Conservation (phyloP, 2,329 filamentous ascomycete species). For the Ramularia collo-cygni region DNA sequence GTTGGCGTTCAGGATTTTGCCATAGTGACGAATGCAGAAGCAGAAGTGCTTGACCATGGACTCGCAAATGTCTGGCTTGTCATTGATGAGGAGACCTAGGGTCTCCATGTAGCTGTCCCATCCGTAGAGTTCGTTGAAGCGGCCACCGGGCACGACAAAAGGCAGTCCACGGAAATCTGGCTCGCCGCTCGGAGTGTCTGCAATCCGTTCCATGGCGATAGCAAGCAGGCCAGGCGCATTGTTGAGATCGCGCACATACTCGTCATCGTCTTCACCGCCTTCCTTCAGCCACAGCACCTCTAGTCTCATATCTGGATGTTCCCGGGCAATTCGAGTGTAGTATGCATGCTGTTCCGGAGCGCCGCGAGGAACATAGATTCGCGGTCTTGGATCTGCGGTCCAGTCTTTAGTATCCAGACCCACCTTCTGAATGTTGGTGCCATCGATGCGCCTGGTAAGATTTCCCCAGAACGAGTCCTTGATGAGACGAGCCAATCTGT, state of each 20-base stretch:
- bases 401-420: slow-evolving; percentile 91
- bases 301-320: slow-evolving; percentile 74
- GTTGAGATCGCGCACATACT: slow-evolving; percentile 77
- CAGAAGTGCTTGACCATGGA: slow-evolving; percentile 94
- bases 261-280: slow-evolving; percentile 56
- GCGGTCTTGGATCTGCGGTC: slow-evolving; percentile 79
- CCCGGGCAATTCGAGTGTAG: slow-evolving; percentile 71
- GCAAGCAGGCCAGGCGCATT: slow-evolving; percentile 82
- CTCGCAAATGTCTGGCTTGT: slow-evolving; percentile 80
- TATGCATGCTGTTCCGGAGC: slow-evolving; percentile 85
- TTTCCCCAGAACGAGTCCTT: slow-evolving; percentile 88
- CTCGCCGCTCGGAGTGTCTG: slow-evolving; percentile 60
- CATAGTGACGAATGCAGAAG: slow-evolving; percentile 97
- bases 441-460: slow-evolving; percentile 83
- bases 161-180: slow-evolving; percentile 71
- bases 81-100: slow-evolving; percentile 77
- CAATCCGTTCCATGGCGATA: slow-evolving; percentile 68
- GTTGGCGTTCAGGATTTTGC: slow-evolving; percentile 96
- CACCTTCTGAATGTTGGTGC: slow-evolving; percentile 75
- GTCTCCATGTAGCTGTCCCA: slow-evolving; percentile 99
- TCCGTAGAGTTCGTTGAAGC: slow-evolving; percentile 97
- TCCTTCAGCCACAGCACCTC: slow-evolving; percentile 77
- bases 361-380: slow-evolving; percentile 82
- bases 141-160: slow-evolving; percentile 93
- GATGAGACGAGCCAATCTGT: slow-evolving; percentile 78